Evolutionary conservation across 768 basidiomycete genomes (phyloP), one percentile per base, ranked within the genome.

Genomic region (Boletellus emodensis): DNA sequence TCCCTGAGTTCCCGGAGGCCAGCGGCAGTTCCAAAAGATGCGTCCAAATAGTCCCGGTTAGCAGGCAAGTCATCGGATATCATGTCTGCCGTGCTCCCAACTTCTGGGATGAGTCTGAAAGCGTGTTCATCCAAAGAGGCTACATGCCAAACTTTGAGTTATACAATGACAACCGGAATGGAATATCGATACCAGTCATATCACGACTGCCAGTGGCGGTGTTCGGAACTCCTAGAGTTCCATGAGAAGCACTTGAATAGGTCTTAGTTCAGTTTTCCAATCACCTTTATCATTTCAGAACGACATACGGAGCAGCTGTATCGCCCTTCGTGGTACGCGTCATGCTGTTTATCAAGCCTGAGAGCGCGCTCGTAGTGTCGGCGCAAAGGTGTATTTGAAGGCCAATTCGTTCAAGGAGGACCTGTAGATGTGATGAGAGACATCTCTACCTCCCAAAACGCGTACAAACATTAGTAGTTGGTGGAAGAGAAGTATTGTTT

Each of bases 11-110:
- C 86, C 44, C 82, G 78, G 15, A 91, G 71, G 13, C 90, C 90
- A 5, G 83, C 87, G 15, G 89, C 84, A 20, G 87, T 72, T 36
- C 87, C 84, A 55, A 90, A 90, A 3, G 89, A 86, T 46, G 80
- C 81, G 56, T 93, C 90, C 40, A 98, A 74, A 61, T 94, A 98
- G 61, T 94, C 90, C 41, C 76, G 70, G 65, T 98, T 95, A 18
- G 78, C 87, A 0, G 95, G 95, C 9, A 98, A 72, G 64, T 98
- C 94, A 59, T 98, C 95, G 30, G 76, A 73, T 49, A 98, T 85
- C 83, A 96, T 84, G 67, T 97, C 95, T 13, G 90, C 84, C 9
- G 83, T 79, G 10, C 82, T 78, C 18, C 87, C 86, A 37, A 95
- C 74, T 56, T 91, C 85, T 2, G 91, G 91, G 7, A 84, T 62